A percentile compares a stretch with the other conserved stretches of the same genome.
Evolutionary conservation across 768 basidiomycete species (phyloP).

Genomic region (Trametes meyenii): DNA sequence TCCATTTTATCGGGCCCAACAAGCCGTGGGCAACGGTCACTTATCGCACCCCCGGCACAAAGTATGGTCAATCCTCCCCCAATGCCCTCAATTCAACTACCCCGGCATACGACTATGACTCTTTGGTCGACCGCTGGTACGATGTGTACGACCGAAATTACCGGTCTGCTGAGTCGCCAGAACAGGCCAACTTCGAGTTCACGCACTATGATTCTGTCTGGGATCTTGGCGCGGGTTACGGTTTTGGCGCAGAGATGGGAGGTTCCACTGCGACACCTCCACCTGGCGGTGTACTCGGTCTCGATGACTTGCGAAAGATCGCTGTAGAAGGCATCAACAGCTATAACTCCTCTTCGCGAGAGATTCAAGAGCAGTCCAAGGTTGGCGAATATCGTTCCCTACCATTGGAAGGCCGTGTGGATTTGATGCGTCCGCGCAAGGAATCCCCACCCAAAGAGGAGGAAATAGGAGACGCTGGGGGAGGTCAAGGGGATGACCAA

Average conservation of each 20-base stretch:
- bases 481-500: constrained; percentile 13
- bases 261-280: constrained; percentile 28
- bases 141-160: constrained; percentile 87
- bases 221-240: constrained; percentile 48
- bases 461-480: not conserved
- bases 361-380: constrained; percentile 30
- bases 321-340: constrained; percentile 58
- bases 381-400: constrained; percentile 80
- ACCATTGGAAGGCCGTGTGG: constrained; percentile 87
- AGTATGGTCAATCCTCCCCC: constrained; percentile 34
- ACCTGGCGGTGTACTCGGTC: constrained; percentile 45
- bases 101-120: constrained; percentile 69
- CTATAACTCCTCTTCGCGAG: constrained; percentile 14
- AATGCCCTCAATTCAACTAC: constrained; percentile 18
- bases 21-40: constrained; percentile 90
- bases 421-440: constrained; percentile 70
- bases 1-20: constrained; percentile 95
- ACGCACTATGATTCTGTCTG: constrained; percentile 75
- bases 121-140: constrained; percentile 91
- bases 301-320: constrained; percentile 66
- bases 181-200: constrained; percentile 57
- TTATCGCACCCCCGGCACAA: constrained; percentile 63
- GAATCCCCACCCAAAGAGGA: constrained; percentile 13
- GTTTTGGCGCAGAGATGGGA: constrained; percentile 37
- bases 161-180: constrained; percentile 55